Evolutionary conservation across 108 stramenopile genomes (phyloP).

Genomic region (Epipyxis sp.): DNA sequence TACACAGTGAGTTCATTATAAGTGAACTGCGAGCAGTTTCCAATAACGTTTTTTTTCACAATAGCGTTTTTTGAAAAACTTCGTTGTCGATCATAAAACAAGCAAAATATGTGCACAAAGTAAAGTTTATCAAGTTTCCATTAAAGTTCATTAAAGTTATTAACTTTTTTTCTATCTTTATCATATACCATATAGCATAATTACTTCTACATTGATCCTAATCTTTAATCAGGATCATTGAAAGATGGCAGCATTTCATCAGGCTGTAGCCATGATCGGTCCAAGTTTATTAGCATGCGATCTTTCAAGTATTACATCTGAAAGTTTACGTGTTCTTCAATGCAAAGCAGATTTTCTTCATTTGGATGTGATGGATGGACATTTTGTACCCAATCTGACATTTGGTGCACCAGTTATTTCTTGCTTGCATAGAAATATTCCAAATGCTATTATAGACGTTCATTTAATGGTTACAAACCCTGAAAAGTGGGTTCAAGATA

Average conservation of each 20-base stretch:
- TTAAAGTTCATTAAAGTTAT: too few species aligned
- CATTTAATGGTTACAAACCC: constrained; percentile 86
- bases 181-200: too few species aligned
- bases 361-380: constrained; percentile 49
- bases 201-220: too few species aligned
- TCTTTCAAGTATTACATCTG: constrained; percentile 65
- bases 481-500: constrained; percentile 73
- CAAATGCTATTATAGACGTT: constrained; percentile 67
- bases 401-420: constrained; percentile 36
- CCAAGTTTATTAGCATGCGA: constrained; percentile 79
- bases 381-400: constrained; percentile 48
- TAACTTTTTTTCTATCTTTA: too few species aligned
- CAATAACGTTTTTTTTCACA: too few species aligned
- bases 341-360: constrained; percentile 32
- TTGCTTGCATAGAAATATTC: constrained; percentile 23
- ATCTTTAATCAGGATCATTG: neutral
- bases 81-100: too few species aligned
- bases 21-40: too few species aligned
- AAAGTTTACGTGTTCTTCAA: constrained; percentile 64
- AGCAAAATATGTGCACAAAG: too few species aligned
- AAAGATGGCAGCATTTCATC: neutral
- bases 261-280: constrained; percentile 51
- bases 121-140: too few species aligned
- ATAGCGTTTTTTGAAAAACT: too few species aligned
- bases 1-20: too few species aligned